Base-by-base conservation (phyloP, 768 basidiomycete genomes). In the Lenzites betulinus region DNA sequence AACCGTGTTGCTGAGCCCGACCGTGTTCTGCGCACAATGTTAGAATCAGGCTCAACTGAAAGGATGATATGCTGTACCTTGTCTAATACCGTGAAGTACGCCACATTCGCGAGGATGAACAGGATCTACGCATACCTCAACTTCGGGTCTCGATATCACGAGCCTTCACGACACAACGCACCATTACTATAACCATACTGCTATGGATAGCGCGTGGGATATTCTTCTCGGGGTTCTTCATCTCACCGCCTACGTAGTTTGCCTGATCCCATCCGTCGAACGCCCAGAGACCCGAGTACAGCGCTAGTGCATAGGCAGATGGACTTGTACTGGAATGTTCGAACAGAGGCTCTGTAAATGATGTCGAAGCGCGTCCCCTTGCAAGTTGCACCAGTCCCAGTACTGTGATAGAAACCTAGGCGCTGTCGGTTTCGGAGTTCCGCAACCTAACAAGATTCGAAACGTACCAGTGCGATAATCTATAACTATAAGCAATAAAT, bases 251-350 rank as follows among this genome's bases (percentile, higher is more conserved):
- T 16, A 98, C 92, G 64, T 90, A 96, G 70, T 93, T 95, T 28
- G 84, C 88, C 74, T 92, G 90, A 68, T 95, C 95, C 95, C 95
- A 99, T 0, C 96, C 96, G 72, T 95, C 95, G 65, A 93, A 95
- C 1, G 95, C 95, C 93, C 91, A 98, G 4, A 98, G 76, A 2
- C 94, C 93, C 12, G 94, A 96, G 73, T 97, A 99, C 7, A 98
- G 78, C 0, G 95, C 96, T n/a, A 98, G 78, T 7, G 95, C 92
- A 75, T 93, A 98, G 2, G 86, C 79, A 1, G 92, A 90, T 0
- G 93, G 90, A 62, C 91, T 91, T 18, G 75, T 81, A 57, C 88
- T 90, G 18, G 92, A 89, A 8, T 82, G 86, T 13, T 79, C 75
- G 66, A 96, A 97, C 28, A 90, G 70, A n/a, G 87, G 79, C 47